These are phyloP conservation scores for Neurospora sp. DNA, from an alignment of 495 filamentous ascomycete species.

Conservation along the genomic window DNA sequence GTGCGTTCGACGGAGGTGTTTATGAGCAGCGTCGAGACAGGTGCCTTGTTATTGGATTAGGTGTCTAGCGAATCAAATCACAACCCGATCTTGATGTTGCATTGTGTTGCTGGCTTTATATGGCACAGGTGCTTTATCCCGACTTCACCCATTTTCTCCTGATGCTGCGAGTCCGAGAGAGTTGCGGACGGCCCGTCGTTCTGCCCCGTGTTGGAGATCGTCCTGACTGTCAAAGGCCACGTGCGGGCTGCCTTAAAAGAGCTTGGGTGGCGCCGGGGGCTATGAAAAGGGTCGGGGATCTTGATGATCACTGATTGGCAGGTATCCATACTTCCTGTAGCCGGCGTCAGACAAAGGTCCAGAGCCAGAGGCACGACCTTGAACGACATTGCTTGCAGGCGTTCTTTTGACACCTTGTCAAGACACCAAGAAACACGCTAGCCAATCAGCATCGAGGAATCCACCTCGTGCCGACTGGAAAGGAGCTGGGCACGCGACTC, in stretches of 20 bases:
- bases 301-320: not conserved
- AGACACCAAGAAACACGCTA: not conserved
- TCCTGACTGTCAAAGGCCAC: not conserved
- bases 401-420: not conserved
- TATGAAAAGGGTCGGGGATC: not conserved
- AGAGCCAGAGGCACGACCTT: not conserved
- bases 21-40: not conserved
- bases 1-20: not conserved
- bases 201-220: not conserved
- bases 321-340: not conserved
- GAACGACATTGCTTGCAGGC: not conserved
- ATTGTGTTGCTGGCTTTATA: not conserved
- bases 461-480: conserved; percentile 17
- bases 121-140: not conserved
- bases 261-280: not conserved
- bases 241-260: not conserved
- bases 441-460: conserved; percentile 15
- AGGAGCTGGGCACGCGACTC: conserved; percentile 23
- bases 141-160: not conserved
- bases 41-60: not conserved
- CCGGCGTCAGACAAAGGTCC: not conserved
- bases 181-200: not conserved
- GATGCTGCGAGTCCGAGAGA: not conserved
- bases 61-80: not conserved
- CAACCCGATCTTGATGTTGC: not conserved